These are phyloP conservation scores for Psophocarpus tetragonolobus DNA, from an alignment of 306 rosid species.

Conservation along the genomic window DNA sequence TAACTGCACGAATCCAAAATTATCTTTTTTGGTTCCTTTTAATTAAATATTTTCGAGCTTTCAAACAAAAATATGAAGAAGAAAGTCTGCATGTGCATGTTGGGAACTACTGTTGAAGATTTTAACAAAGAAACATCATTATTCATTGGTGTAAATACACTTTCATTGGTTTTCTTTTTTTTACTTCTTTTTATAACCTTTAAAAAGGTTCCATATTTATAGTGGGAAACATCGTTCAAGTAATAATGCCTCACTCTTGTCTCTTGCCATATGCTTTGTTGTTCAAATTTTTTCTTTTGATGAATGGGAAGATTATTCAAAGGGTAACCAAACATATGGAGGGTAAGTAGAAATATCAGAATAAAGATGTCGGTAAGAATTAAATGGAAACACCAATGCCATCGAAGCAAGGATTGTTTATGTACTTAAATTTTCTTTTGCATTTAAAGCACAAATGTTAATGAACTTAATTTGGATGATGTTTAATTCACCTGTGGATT, in stretches of 20 bases:
- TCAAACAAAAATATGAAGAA: neutral
- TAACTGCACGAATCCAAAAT: neutral
- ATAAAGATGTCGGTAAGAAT: neutral
- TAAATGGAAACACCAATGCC: neutral
- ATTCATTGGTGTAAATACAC: neutral
- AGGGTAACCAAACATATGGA: neutral
- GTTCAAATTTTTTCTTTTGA: neutral
- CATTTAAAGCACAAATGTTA: neutral
- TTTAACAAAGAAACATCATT: neutral
- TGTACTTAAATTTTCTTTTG: neutral
- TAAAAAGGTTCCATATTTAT: neutral
- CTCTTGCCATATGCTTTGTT: neutral
- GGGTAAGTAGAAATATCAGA: neutral
- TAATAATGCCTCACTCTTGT: neutral
- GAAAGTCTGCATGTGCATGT: neutral
- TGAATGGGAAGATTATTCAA: neutral
- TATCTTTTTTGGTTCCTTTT: neutral
- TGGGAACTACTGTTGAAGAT: neutral
- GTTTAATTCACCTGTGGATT: no score
- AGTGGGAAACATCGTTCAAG: neutral
- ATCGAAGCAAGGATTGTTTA: neutral
- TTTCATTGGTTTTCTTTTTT: neutral
- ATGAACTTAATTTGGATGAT: no score
- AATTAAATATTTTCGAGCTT: neutral
- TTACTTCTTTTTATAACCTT: neutral